Conservation (phyloP, 371 early-diverging fungal genomes). For the Syncephalastrum sp. region DNA sequence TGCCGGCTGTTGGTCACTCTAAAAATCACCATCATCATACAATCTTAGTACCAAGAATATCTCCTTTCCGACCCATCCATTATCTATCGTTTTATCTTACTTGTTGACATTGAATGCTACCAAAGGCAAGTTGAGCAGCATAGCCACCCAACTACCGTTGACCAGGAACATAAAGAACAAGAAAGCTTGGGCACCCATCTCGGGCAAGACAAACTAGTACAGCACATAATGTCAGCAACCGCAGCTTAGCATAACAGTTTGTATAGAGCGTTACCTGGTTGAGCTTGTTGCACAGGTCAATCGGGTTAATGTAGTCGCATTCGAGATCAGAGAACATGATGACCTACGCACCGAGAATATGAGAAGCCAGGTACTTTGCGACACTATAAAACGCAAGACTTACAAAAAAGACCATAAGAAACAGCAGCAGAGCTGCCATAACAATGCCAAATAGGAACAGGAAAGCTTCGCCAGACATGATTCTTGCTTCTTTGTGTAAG, state of each 20-base stretch:
- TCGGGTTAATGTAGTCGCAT: slow-evolving; percentile 98
- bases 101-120: slow-evolving; percentile 83
- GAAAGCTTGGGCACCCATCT: slow-evolving; percentile 82
- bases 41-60: too few relatives aligned
- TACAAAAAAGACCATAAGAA: slow-evolving; percentile 94
- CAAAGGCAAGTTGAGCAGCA: slow-evolving; percentile 85
- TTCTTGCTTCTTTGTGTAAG: slow-evolving; percentile 9
- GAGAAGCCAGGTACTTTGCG: slow-evolving; percentile 2
- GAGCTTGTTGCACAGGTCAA: slow-evolving; percentile 93
- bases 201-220: slow-evolving; percentile 90
- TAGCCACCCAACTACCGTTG: slow-evolving; percentile 84
- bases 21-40: background rate
- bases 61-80: too few relatives aligned
- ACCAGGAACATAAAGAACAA: slow-evolving; percentile 82
- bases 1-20: slow-evolving; percentile 81
- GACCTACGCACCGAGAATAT: slow-evolving; percentile 53
- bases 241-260: background rate
- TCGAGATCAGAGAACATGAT: slow-evolving; percentile 93
- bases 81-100: slow-evolving; percentile 43
- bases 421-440: slow-evolving; percentile 86
- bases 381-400: background rate
- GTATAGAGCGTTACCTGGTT: slow-evolving; percentile 72
- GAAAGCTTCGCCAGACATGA: slow-evolving; percentile 73
- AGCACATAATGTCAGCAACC: background rate
- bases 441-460: slow-evolving; percentile 90